phyloP scores from a whole-genome alignment of 2,329 filamentous ascomycete genomes.

The Thermoascus crustaceus region DNA sequence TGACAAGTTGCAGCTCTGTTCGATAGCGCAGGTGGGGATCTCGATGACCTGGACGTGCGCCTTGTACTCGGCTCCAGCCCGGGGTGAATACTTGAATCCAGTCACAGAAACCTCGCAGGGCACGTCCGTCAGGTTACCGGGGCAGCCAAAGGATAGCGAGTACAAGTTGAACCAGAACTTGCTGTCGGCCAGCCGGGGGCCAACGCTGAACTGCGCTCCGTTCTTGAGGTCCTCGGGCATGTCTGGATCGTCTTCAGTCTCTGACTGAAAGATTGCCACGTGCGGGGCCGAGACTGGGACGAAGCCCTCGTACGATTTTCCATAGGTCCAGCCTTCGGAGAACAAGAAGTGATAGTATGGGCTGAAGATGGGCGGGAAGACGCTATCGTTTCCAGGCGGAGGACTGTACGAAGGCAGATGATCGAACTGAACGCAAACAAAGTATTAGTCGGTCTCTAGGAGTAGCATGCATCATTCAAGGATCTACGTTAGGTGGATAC shows the following conservation, averaged over 20 bases:
- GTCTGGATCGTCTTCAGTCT: too few relatives aligned
- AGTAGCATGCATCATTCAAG: too few relatives aligned
- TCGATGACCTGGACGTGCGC: background rate
- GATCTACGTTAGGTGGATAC: too few relatives aligned
- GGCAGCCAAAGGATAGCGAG: background rate
- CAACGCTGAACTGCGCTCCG: background rate
- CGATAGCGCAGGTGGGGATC: background rate
- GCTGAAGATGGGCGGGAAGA: constrained; percentile 33
- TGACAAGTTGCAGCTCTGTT: background rate
- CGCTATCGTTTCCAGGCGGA: background rate
- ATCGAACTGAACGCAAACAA: background rate
- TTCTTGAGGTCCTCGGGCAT: background rate
- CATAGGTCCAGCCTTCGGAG: constrained; percentile 42
- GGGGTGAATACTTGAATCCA: background rate
- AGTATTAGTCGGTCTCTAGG: background rate
- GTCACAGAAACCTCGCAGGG: background rate
- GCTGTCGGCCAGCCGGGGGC: background rate
- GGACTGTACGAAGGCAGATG: background rate
- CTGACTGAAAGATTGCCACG: background rate
- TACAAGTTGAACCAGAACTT: background rate
- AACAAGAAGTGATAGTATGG: constrained; percentile 45
- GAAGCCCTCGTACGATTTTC: background rate
- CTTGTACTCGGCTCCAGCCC: background rate
- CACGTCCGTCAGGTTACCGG: background rate
- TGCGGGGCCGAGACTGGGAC: background rate